Evolutionary conservation across 2,329 filamentous ascomycete species (phyloP), one percentile per base, ranked within the genome.

Genomic region (Colletotrichum siamense): DNA sequence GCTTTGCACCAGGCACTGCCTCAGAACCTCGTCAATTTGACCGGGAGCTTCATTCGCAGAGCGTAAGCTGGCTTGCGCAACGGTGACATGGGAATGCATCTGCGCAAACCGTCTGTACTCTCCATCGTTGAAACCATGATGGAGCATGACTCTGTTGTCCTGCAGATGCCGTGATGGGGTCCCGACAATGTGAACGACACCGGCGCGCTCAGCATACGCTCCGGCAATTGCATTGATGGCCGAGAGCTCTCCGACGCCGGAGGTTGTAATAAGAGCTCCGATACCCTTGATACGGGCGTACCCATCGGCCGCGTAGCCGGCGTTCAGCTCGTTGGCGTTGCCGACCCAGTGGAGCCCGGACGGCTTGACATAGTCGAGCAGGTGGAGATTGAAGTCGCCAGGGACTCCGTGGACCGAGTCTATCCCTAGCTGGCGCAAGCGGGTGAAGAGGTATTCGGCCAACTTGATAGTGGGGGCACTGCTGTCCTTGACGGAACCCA

Each of bases 141-240:
- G 90, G 26, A 91, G 82, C 65, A 87, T 77, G 13, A 83, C 80
- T 5, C 88, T 84, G 3, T 82, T 79, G 12, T 87, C 84, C 76
- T 91, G 89, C 5, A 85, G 83, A 10, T 79, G 77, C 4, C 87
- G 84, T 4, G 83, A 82, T 10, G 90, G 89, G 1, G 88, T 88
- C 4, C 91, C 91, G 26, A 92, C 90, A 57, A 92, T 88, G 78
- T 92, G 91, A 13, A 92, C 87, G 24, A 92, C 87, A 0, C 89
- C 86, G 0, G 89, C 89, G 34, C 86, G 85, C 82, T 92, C 91
- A 12, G 90, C 87, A 79, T 89, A 92, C 5, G 90, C 89, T 2
- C 91, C 91, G 4, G 90, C 91, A 77, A 92, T 88, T 44, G 88
- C 91, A 79, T 92, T 92, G 80, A 92, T 86, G 8, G 90, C 90